These are phyloP conservation scores for Xylaria digitata DNA, from an alignment of 2,329 filamentous ascomycete species.

Conservation along the genomic window DNA sequence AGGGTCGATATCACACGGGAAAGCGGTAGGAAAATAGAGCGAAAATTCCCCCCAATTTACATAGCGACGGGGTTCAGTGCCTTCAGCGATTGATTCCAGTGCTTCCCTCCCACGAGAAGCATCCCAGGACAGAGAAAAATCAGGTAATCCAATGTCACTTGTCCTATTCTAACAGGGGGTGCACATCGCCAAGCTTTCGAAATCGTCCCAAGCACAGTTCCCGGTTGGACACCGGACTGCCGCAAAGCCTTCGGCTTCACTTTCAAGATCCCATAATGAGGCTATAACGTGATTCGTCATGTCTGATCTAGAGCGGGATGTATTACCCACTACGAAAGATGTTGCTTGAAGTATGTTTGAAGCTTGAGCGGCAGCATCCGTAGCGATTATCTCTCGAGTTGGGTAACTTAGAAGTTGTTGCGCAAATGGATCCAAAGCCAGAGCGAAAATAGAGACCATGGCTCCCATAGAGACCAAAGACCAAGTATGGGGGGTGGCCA, in stretches of 20 bases:
- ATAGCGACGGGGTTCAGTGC: too few relatives aligned
- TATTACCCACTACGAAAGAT: too few relatives aligned
- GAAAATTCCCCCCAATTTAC: too few relatives aligned
- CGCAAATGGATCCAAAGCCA: conserved; percentile 29
- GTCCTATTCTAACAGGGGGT: conserved; percentile 11
- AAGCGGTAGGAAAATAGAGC: too few relatives aligned
- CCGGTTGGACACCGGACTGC: conserved; percentile 11
- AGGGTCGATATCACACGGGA: too few relatives aligned
- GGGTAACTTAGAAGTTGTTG: conserved; percentile 26
- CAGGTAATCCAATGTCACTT: background rate
- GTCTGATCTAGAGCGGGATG: too few relatives aligned
- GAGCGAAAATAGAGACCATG: conserved; percentile 20
- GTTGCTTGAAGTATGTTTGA: too few relatives aligned
- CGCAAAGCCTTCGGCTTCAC: background rate
- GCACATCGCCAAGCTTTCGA: conserved; percentile 29
- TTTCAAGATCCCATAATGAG: conserved; percentile 10
- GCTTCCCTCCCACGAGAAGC: background rate
- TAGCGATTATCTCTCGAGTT: background rate
- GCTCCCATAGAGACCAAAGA: conserved; percentile 22
- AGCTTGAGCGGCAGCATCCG: background rate
- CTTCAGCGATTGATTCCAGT: too few relatives aligned
- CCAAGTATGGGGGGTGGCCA: conserved; percentile 1
- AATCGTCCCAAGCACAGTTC: conserved; percentile 20
- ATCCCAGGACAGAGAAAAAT: conserved; percentile 11
- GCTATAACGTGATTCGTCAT: too few relatives aligned